Base-by-base conservation (phyloP, 495 filamentous ascomycete genomes). In the Hyaloscypha finlandica region DNA sequence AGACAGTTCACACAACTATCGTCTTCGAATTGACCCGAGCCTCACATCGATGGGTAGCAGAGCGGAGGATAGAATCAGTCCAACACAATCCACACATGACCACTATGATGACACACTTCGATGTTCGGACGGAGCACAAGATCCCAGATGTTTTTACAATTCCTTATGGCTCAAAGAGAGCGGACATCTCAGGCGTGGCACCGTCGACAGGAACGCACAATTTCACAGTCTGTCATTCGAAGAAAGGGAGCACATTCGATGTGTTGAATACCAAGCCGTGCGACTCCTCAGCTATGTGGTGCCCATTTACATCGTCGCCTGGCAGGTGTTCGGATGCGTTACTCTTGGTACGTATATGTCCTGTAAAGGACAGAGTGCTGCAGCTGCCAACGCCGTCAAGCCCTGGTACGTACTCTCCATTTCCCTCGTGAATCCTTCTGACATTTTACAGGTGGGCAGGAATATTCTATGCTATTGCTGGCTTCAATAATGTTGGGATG, bases 401-500 rank as follows among this genome's bases (percentile, higher is more conserved):
- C 84, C 67, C 39, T 90, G 83, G 76, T 78, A 66, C 25, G 65
- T 37, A 25, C 25, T 25, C 25, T 25, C 25, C 25, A 25, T 2
- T 25, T 25, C 25, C 25, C 25, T 25, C 25, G 25, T 25, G 25
- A 19, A 48, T 19, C 16, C 8, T 55, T 30, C 37, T 61, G 37
- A 39, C 59, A 61, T 1, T 6, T 48, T 4, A 16, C 16, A 48
- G 42, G 81, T 91, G 88, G 89, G 80, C 83, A 32, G 88, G 88
- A 19, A 82, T 85, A 32, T 92, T 91, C 78, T 85, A 88, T 68
- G 83, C 84, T 30, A 78, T 87, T 8, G 92, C 90, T 55, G 91
- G 90, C 3, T 96, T 96, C 77, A 92, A 89, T 68, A 96, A 95
- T 73, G 88, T 84, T 31, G 92, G 92, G 35, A 93, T 96, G 92